A percentile compares a stretch with the other conserved stretches of the same genome.
Conservation (phyloP, 1,284 basidiomycete genomes). For the Leccinum fallax region DNA sequence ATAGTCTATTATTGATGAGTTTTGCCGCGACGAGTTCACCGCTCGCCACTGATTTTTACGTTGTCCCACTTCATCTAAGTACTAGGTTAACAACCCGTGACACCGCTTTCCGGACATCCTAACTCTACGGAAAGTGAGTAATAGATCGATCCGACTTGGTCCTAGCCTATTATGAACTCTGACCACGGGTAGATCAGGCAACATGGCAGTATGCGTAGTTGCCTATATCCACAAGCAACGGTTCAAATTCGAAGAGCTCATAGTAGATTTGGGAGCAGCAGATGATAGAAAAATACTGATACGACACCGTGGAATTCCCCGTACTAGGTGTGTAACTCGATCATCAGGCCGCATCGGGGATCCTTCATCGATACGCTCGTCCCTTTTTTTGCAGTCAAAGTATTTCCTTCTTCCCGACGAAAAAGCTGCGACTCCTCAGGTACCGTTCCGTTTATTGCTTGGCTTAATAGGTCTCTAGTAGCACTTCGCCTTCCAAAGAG, state of each 20-base stretch:
- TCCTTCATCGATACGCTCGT: neutral
- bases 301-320: neutral
- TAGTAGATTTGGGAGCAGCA: neutral
- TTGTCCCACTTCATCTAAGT: too few species aligned
- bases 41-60: too few species aligned
- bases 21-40: too few species aligned
- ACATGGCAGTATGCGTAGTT: neutral
- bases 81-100: neutral
- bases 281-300: neutral
- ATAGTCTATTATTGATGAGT: too few species aligned
- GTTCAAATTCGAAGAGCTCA: neutral
- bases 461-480: neutral
- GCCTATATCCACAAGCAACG: neutral
- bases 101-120: neutral
- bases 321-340: neutral
- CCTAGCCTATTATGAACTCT: neutral
- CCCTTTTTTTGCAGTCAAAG: neutral
- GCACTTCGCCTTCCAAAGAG: constrained; percentile 18
- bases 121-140: neutral
- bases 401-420: neutral
- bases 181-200: neutral
- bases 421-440: neutral
- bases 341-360: neutral
- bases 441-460: neutral
- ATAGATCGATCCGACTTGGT: neutral